These are phyloP conservation scores for Polymyxa betae DNA, from an alignment of 208 protist species.

Conservation along the genomic window DNA sequence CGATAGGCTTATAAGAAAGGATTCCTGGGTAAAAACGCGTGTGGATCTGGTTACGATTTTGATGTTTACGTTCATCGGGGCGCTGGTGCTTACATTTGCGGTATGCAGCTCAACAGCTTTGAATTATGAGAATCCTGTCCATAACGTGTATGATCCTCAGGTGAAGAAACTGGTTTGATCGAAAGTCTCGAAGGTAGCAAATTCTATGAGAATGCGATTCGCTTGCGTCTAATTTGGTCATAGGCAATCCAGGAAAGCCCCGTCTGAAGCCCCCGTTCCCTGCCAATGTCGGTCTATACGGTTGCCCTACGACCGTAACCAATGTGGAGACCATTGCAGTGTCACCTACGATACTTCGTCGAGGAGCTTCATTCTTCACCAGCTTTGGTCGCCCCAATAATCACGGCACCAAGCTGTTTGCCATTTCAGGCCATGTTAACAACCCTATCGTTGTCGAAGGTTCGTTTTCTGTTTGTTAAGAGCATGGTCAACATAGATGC, in stretches of 20 bases:
- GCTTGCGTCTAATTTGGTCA: no score
- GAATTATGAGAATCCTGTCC: neutral
- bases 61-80: conserved; percentile 96
- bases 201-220: no score
- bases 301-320: conserved; percentile 97
- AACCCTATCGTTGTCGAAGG: conserved; percentile 94
- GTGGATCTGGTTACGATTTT: conserved; percentile 94
- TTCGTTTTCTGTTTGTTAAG: conserved; percentile 28
- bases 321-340: conserved; percentile 94
- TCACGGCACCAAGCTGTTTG: conserved; percentile 94
- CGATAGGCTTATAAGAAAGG: conserved; percentile 63
- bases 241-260: conserved; percentile 87
- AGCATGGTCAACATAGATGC: no score
- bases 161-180: conserved; percentile 97
- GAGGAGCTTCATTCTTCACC: conserved; percentile 87
- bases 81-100: conserved; percentile 98
- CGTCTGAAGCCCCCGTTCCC: conserved; percentile 98
- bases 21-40: conserved; percentile 95
- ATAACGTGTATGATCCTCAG: neutral
- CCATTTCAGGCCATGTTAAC: conserved; percentile 97
- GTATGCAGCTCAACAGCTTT: neutral
- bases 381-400: conserved; percentile 94
- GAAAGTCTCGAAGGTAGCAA: conserved; percentile 93
- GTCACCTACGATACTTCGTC: conserved; percentile 69
- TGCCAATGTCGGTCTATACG: conserved; percentile 95